Base-by-base conservation (phyloP, 306 rosid genomes). In the Fragaria ananassa region DNA sequence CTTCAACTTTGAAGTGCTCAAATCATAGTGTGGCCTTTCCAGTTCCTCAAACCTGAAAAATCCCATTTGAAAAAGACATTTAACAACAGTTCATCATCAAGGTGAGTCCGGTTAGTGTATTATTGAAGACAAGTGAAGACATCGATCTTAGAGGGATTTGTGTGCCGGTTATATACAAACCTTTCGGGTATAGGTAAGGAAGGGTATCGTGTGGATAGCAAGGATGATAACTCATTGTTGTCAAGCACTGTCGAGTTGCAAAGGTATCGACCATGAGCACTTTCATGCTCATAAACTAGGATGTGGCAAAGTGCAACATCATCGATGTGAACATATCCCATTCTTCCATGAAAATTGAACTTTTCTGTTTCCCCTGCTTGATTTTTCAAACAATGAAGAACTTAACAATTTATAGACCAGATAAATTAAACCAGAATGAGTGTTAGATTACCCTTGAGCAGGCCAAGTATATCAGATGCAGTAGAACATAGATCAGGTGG, bases 291-390 rank as follows among this genome's bases (percentile, higher is more conserved):
- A 37, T 79, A 95, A 74, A 89, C 83, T 51, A 89, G 87, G 62
- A 95, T 89, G 75, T 88, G 97, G 31, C 84, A 80, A 34, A 80
- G 86, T 1, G 93, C 95, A 68, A 83, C 97, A 83, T 95, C 98
- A 68, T 95, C 96, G 2, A 93, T 88, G 72, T 89, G 91, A 70
- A 89, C 90, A 35, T 91, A 93, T 65, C 97, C 98, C 92, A 93
- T 86, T 51, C 96, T 89, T 85, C 98, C 97, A 79, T 82, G 93
- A 74, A 74, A 60, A 47, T 85, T 76, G 74, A 93, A 91, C 75
- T 60, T 81, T 85, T 87, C 83, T 0, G 89, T 85, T 86, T 93
- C 91, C 15, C 98, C 96, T 93, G 60, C 23, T 78, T 70, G 37
- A 61, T 27, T 0, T 5, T 27, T 58, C 64, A 58, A 61, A 29